These are phyloP conservation scores for Poterioochromonas sp. DNA, from an alignment of 352 stramenopile genomes.

Conservation along the genomic window DNA sequence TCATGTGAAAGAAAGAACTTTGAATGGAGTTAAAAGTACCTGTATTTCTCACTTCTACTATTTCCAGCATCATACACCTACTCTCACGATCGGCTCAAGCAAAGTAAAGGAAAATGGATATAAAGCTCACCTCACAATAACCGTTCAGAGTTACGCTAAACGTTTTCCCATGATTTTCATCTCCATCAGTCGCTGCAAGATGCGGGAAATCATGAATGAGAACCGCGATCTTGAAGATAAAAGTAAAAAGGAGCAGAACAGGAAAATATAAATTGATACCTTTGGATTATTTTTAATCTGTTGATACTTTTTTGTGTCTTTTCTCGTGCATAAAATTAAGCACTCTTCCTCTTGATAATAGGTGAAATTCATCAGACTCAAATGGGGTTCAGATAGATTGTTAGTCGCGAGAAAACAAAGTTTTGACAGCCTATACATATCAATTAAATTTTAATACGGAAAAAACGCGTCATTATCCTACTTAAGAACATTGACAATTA, in stretches of 20 bases:
- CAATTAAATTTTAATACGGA: too few species aligned
- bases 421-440: not conserved
- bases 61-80: not conserved
- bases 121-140: not conserved
- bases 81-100: not conserved
- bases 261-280: conserved; percentile 21
- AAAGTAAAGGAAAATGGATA: not conserved
- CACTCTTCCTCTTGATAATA: conserved; percentile 42
- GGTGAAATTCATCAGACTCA: conserved; percentile 49
- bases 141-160: conserved; percentile 45
- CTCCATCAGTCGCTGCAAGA: not conserved
- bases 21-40: not conserved
- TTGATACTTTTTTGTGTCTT: conserved; percentile 46
- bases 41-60: not conserved
- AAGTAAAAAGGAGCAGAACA: not conserved
- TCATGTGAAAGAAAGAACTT: not conserved
- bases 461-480: too few species aligned
- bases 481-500: too few species aligned
- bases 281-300: conserved; percentile 35
- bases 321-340: conserved; percentile 44
- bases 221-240: conserved; percentile 33
- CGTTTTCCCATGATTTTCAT: conserved; percentile 30
- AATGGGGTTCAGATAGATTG: conserved; percentile 41
- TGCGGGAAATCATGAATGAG: conserved; percentile 39
- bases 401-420: conserved; percentile 46